Percentiles rank a stretch among this genome's conserved stretches.
These are phyloP conservation scores for Kondoa subrosea DNA, from an alignment of 768 basidiomycete genomes.

Conservation along the genomic window DNA sequence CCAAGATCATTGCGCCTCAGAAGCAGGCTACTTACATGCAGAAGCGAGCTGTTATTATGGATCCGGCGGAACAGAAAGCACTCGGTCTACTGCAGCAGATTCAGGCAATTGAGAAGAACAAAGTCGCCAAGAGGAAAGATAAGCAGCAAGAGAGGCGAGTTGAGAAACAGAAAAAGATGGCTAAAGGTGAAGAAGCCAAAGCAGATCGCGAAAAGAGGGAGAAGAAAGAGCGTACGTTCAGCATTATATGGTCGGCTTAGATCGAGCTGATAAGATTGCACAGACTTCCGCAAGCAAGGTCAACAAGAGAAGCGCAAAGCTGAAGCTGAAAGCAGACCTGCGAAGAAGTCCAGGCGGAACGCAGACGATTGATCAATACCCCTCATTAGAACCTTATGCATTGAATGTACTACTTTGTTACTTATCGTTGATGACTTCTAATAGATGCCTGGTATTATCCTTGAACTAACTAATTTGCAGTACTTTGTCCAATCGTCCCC, in stretches of 20 bases:
- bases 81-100: slow-evolving; percentile 84
- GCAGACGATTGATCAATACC: no score
- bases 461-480: slow-evolving; percentile 64
- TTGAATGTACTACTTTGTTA: no score
- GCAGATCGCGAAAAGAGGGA: slow-evolving; percentile 19
- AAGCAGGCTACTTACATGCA: slow-evolving; percentile 45
- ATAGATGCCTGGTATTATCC: slow-evolving; percentile 29
- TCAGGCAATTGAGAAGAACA: slow-evolving; percentile 74
- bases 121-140: slow-evolving; percentile 55
- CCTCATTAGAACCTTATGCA: no score
- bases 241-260: background rate
- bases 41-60: slow-evolving; percentile 84
- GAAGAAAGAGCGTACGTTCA: slow-evolving; percentile 11
- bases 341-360: background rate
- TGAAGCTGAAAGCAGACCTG: background rate
- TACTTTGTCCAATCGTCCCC: slow-evolving; percentile 88
- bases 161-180: slow-evolving; percentile 50
- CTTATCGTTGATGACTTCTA: no score
- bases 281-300: slow-evolving; percentile 4
- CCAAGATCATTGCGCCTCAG: slow-evolving; percentile 63
- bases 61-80: slow-evolving; percentile 86
- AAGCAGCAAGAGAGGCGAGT: slow-evolving; percentile 69
- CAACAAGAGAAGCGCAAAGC: slow-evolving; percentile 3
- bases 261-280: background rate
- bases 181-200: slow-evolving; percentile 36